Conservation (phyloP, 306 rosid species). For the Vigna unguiculata region DNA sequence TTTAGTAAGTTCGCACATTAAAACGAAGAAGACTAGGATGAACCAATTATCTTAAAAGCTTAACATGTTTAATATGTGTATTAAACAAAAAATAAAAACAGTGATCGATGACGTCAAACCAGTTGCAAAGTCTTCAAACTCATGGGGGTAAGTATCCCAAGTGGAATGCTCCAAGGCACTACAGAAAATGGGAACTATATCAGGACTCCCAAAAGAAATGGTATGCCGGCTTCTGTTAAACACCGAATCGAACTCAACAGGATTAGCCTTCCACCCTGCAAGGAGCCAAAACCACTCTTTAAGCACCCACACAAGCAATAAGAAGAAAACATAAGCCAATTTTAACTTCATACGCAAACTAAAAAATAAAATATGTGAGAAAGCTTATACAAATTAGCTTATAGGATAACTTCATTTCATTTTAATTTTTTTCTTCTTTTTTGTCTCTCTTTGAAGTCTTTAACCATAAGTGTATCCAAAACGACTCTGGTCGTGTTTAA, state of each 20-base stretch:
- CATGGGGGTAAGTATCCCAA: conserved; percentile 86
- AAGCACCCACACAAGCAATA: conserved; percentile 18
- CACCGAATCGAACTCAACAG: conserved; percentile 92
- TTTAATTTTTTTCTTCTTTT: no score
- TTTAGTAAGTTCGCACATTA: not conserved
- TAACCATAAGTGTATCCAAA: no score
- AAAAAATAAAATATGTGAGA: no score
- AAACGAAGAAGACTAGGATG: conserved; percentile 18
- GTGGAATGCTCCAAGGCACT: conserved; percentile 83
- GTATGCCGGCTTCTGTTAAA: conserved; percentile 85
- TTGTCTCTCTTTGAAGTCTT: no score
- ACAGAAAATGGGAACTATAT: conserved; percentile 89
- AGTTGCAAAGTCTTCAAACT: conserved; percentile 86
- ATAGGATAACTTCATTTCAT: no score
- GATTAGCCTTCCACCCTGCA: conserved; percentile 97
- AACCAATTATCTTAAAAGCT: conserved; percentile 17
- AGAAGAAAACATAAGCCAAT: not conserved
- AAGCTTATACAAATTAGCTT: no score
- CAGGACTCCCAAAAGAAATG: conserved; percentile 86
- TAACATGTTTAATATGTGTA: not conserved
- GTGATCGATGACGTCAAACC: conserved; percentile 53
- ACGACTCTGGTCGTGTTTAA: not conserved
- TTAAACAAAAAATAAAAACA: not conserved
- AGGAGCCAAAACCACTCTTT: conserved; percentile 37
- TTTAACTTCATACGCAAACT: no score